Percentiles rank a stretch among this genome's conserved stretches.
Conservation (phyloP, 257 asterid species). For the Solanum arcanum region DNA sequence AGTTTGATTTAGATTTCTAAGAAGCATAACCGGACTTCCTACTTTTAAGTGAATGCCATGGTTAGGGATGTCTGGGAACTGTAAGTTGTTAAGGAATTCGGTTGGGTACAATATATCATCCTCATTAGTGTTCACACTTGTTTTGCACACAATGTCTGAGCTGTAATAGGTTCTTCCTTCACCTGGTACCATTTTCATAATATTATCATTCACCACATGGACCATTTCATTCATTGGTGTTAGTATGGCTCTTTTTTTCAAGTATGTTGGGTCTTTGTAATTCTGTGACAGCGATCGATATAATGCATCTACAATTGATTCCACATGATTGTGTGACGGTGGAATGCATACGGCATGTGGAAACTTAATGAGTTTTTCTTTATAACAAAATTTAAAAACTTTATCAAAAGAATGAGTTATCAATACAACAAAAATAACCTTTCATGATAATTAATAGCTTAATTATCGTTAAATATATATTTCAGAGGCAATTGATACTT, state of each 20-base stretch:
- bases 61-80: not conserved
- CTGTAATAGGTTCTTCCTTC: not conserved
- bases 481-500: too few relatives aligned
- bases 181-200: not conserved
- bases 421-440: too few relatives aligned
- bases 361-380: too few relatives aligned
- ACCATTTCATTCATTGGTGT: too few relatives aligned
- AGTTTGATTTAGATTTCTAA: too few relatives aligned
- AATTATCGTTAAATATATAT: too few relatives aligned
- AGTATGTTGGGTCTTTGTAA: not conserved
- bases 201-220: too few relatives aligned
- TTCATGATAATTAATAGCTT: too few relatives aligned
- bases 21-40: too few relatives aligned
- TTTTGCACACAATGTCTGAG: not conserved
- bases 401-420: too few relatives aligned
- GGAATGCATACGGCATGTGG: not conserved
- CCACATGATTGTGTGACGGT: not conserved
- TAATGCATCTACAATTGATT: not conserved
- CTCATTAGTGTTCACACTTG: not conserved
- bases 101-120: not conserved
- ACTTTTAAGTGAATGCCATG: not conserved
- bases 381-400: too few relatives aligned
- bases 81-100: not conserved
- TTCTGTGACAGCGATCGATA: not conserved
- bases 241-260: not conserved